Evolutionary conservation across 257 asterid species (phyloP), one percentile per base, ranked within the genome.

Genomic region (Penstemon barbatus): DNA sequence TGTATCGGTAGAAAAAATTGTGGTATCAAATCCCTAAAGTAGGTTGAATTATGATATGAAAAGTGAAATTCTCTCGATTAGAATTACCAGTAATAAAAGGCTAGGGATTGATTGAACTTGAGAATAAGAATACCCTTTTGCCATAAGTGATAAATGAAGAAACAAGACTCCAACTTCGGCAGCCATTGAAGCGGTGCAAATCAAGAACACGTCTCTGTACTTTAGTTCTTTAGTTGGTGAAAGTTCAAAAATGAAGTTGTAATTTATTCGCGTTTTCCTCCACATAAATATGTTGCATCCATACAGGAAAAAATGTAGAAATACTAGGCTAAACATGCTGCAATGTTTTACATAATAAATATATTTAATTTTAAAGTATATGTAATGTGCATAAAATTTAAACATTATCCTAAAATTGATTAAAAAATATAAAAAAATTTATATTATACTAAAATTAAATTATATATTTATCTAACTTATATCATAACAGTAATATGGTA

Each of bases 231-330:
- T 83, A 0, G 84, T 88, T 1, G 86, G 81, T 0, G 90, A 66
- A 11, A 82, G 74, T 76, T 92, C 97, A 38, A 92, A 90, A 74
- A 92, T 89, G 95, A 92, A 92, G 84, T 80, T 82, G 56, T 86
- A 89, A 72, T 92, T 92, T 65, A 92, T 88, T 5, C 97, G 80
- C 15, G 84, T 79, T 77, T 85, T 90, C 56, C 96, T 78, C 98
- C 98, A 92, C 96, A 86, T 83, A 73, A 87, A 82, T 11, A 92
- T 90, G 89, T 90, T 92, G 84, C 97, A 88, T 56, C 98, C 98
- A 6, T 86, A 88, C 46, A 92, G 78, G 77, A 90, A 88, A 57
- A 92, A 66, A 68, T 92, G 98, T 13, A 92, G 87, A 79, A 92
- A 90, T 56, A 88, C 25, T 11, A 90, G 86, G 86, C 90, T 81